Conservation (phyloP, 345 rosid species). For the Euphorbia tirucalli region DNA sequence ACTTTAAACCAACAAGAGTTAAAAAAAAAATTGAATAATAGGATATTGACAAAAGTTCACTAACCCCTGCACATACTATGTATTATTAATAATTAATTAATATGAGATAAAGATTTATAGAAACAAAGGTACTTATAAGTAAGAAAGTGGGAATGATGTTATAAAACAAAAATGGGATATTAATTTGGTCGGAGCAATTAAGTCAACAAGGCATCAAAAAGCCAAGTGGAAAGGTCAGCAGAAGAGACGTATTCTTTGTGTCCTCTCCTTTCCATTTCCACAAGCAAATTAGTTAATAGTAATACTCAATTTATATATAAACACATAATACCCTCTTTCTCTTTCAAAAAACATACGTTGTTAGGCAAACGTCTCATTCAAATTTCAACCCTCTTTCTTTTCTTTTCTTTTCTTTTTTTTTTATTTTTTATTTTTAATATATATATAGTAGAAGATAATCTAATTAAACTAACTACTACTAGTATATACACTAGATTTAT, state of each 20-base stretch:
- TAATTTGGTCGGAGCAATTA: slow-evolving; percentile 15
- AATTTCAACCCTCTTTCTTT: slow-evolving; percentile 22
- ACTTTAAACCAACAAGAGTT: too few relatives aligned
- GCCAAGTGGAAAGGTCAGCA: slow-evolving; percentile 30
- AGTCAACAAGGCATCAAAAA: slow-evolving; percentile 29
- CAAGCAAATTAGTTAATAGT: not conserved
- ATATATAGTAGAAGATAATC: too few relatives aligned
- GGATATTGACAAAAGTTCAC: too few relatives aligned
- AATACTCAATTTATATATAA: slow-evolving; percentile 5
- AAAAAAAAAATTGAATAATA: too few relatives aligned
- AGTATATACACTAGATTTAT: too few relatives aligned
- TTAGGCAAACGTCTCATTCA: slow-evolving; percentile 51
- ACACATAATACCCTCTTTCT: not conserved
- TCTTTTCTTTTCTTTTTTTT: too few relatives aligned
- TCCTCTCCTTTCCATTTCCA: slow-evolving; percentile 17
- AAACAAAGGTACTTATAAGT: not conserved
- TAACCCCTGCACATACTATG: too few relatives aligned
- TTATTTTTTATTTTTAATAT: too few relatives aligned
- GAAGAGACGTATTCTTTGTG: slow-evolving; percentile 32
- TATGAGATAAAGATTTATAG: too few relatives aligned
- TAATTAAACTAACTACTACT: too few relatives aligned
- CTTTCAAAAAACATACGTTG: slow-evolving; percentile 13
- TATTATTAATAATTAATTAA: too few relatives aligned
- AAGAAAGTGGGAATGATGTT: too few relatives aligned
- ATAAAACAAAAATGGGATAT: not conserved